Conservation (phyloP, 495 filamentous ascomycete genomes). For the Cercophora scortea region DNA sequence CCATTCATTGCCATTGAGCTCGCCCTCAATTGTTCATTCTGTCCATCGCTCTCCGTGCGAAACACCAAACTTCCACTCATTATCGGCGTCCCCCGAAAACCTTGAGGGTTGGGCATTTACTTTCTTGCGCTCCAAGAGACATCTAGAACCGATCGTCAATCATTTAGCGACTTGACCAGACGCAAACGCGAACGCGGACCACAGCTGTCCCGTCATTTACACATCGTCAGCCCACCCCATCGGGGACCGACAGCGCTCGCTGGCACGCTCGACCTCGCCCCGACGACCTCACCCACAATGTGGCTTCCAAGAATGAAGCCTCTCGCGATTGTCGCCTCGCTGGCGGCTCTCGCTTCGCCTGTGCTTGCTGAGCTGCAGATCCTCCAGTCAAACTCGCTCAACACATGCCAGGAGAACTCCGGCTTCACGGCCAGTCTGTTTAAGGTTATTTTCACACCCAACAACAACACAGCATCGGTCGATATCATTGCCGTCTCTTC, state of each 20-base stretch:
- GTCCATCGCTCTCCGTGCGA: not conserved
- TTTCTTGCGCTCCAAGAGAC: not conserved
- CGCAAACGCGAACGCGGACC: slow-evolving; percentile 1
- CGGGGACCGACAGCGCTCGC: not conserved
- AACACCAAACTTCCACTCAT: not conserved
- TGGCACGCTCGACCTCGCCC: too few species aligned
- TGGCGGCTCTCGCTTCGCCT: slow-evolving; percentile 21
- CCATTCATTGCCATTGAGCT: not conserved
- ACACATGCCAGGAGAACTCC: slow-evolving; percentile 65
- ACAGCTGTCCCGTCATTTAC: not conserved
- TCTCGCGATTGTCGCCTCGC: slow-evolving; percentile 27
- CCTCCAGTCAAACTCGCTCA: slow-evolving; percentile 57
- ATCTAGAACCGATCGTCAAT: not conserved
- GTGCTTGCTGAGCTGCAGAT: slow-evolving; percentile 21
- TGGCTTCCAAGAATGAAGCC: slow-evolving; percentile 27
- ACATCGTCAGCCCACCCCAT: not conserved
- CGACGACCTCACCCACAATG: slow-evolving; percentile 16
- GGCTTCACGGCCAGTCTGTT: slow-evolving; percentile 78
- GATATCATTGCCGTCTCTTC: slow-evolving; percentile 77
- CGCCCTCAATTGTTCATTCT: not conserved
- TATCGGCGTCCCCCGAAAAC: not conserved
- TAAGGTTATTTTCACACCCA: slow-evolving; percentile 70
- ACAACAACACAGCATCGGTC: slow-evolving; percentile 63
- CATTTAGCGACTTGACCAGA: not conserved
- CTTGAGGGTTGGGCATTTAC: not conserved